Evolutionary conservation across 148 eudicot species (phyloP).

Genomic region (Heliosperma pusillum): DNA sequence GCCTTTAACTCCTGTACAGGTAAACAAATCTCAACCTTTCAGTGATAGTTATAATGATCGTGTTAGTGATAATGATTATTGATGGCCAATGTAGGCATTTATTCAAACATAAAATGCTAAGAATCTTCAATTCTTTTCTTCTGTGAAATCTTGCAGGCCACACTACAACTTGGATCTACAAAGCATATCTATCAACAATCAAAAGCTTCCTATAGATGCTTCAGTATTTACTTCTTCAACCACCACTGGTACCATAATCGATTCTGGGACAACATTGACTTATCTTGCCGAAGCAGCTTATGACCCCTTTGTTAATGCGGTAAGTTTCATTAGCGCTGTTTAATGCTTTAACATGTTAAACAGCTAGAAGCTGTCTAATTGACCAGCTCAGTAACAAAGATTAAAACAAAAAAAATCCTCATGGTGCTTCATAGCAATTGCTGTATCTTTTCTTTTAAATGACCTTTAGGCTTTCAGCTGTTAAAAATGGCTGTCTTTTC

Average conservation of each 20-base stretch:
- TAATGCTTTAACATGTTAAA: background rate
- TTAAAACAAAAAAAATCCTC: background rate
- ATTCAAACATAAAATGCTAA: background rate
- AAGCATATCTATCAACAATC: constrained; percentile 84
- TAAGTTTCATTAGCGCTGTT: constrained; percentile 33
- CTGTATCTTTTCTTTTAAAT: background rate
- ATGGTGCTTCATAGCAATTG: background rate
- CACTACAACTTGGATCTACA: constrained; percentile 82
- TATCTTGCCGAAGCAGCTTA: constrained; percentile 89
- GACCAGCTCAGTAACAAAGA: background rate
- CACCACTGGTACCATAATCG: constrained; percentile 77
- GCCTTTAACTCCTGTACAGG: background rate
- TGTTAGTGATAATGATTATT: background rate
- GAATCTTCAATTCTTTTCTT: background rate
- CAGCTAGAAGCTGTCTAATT: background rate
- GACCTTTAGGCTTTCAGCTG: background rate
- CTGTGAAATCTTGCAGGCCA: constrained; percentile 54
- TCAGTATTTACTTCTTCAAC: constrained; percentile 65
- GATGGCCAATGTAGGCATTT: background rate
- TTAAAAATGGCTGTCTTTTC: background rate
- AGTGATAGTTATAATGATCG: background rate
- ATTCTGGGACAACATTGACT: constrained; percentile 94
- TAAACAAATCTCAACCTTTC: background rate
- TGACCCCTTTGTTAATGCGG: constrained; percentile 78
- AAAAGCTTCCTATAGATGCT: constrained; percentile 51